These are phyloP conservation scores for Claviceps purpurea DNA, from an alignment of 2,329 filamentous ascomycete species.

Conservation along the genomic window DNA sequence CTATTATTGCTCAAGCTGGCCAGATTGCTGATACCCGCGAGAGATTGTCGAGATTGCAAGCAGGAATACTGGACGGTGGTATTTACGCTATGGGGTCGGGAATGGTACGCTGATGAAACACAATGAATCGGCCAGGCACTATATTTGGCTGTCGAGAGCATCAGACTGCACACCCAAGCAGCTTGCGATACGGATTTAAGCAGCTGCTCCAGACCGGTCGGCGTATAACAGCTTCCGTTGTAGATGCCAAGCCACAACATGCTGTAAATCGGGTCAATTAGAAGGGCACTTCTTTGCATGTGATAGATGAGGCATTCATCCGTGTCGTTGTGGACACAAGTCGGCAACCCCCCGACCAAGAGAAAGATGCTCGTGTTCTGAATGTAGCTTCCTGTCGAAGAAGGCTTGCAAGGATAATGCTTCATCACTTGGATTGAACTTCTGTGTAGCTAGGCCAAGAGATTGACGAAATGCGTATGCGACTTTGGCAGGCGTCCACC, in stretches of 20 bases:
- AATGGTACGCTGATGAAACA: constrained; percentile 9
- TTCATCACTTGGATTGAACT: neutral
- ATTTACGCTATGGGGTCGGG: constrained; percentile 21
- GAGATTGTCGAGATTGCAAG: constrained; percentile 26
- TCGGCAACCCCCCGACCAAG: neutral
- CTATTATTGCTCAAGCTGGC: constrained; percentile 27
- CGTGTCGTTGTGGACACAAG: neutral
- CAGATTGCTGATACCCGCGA: constrained; percentile 30
- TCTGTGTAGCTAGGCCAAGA: neutral
- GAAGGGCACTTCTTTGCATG: neutral
- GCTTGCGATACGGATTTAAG: neutral
- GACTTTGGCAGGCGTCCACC: neutral
- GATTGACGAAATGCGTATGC: neutral
- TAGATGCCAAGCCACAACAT: neutral
- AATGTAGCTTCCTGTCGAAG: neutral
- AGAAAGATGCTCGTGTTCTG: neutral
- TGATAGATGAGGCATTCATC: neutral
- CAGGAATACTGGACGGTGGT: constrained; percentile 25
- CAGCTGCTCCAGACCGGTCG: neutral
- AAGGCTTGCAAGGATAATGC: neutral
- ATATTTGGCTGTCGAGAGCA: neutral
- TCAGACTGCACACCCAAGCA: neutral
- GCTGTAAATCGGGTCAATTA: neutral
- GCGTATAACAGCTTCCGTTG: neutral
- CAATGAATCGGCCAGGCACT: neutral